These are phyloP conservation scores for Dactylellina leptospora DNA, from an alignment of 2,329 filamentous ascomycete genomes.

Conservation along the genomic window DNA sequence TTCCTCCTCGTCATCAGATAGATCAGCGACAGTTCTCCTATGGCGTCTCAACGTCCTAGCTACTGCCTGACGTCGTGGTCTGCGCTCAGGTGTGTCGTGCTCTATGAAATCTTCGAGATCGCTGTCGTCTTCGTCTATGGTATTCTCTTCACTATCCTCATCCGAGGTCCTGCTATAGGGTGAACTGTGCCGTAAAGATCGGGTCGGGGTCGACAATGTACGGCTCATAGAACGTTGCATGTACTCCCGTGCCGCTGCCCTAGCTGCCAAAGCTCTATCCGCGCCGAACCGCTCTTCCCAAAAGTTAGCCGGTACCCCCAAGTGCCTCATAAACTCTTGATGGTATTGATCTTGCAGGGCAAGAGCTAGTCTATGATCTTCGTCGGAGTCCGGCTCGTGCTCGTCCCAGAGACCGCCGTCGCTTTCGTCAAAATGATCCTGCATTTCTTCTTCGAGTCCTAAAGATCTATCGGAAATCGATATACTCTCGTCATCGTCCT, in stretches of 20 bases:
- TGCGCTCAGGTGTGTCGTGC: constrained; percentile 56
- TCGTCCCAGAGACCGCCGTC: constrained; percentile 31
- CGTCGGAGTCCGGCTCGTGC: constrained; percentile 44
- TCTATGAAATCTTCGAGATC: constrained; percentile 56
- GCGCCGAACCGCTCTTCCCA: constrained; percentile 44
- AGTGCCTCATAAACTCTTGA: constrained; percentile 46
- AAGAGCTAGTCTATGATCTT: constrained; percentile 35
- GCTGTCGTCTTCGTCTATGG: constrained; percentile 45
- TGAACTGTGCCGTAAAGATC: constrained; percentile 40
- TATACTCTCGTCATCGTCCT: constrained; percentile 37
- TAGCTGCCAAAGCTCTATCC: constrained; percentile 38
- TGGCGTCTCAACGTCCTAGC: constrained; percentile 39
- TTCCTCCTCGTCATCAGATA: constrained; percentile 54
- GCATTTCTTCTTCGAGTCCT: constrained; percentile 36
- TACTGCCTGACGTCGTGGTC: constrained; percentile 26
- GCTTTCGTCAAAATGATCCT: constrained; percentile 50
- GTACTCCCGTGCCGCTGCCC: constrained; percentile 32
- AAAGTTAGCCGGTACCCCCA: constrained; percentile 37
- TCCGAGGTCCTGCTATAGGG: constrained; percentile 49
- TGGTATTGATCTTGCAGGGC: constrained; percentile 52
- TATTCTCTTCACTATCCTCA: constrained; percentile 55
- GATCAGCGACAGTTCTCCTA: constrained; percentile 35
- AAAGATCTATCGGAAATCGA: constrained; percentile 21
- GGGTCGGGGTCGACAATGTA: constrained; percentile 25
- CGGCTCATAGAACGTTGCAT: constrained; percentile 27